Evolutionary conservation across 805 yeast genomes (phyloP), one percentile per base, ranked within the genome.

Genomic region (Kodamaea kakaduensis): DNA sequence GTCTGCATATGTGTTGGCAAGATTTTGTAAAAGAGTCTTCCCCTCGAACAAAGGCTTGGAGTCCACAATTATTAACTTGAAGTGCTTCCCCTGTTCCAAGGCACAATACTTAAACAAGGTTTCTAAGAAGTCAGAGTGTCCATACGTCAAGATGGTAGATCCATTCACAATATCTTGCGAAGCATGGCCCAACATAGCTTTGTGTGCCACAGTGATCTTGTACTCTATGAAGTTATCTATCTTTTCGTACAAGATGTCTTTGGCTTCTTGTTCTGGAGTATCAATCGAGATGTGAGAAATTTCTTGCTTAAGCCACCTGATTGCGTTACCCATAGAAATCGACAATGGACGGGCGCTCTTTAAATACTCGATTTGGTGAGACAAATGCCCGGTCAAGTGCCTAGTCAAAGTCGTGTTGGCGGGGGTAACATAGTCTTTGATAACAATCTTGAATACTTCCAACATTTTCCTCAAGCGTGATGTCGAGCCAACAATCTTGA

Each of bases 31-130:
- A 51, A 88, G 67, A 44, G 73, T 76, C 51, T 84, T 83, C 37
- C 98, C 98, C 63, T 93, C 98, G 51, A 86, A 90, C 38, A 93
- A 68, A 7, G 98, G 98, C 51, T 94, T 78, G 6, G 96, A 84
- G 61, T 93, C 98, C 36, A 89, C 90, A 17, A 90, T 81, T 32
- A 88, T 78, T 38, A 93, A 84, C 41, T 79, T 77, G 60, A 93
- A 87, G 27, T 61, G 57, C 48, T 81, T 83, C 41, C 73, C 72
- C 37, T 80, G 78, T 36, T 73, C 68, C 13, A 67, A 67, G 5
- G 66, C 69, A 53, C 90, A 84, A 50, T 78, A 73, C 45, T 83
- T 64, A 51, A 93, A 79, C 24, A 90, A 64, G 40, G 84, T 78
- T 42, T 75, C 74, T 44, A 93, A 76, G 3, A 93, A 97, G 45